Conservation (phyloP, 768 basidiomycete species). For the Mycena alexandri region DNA sequence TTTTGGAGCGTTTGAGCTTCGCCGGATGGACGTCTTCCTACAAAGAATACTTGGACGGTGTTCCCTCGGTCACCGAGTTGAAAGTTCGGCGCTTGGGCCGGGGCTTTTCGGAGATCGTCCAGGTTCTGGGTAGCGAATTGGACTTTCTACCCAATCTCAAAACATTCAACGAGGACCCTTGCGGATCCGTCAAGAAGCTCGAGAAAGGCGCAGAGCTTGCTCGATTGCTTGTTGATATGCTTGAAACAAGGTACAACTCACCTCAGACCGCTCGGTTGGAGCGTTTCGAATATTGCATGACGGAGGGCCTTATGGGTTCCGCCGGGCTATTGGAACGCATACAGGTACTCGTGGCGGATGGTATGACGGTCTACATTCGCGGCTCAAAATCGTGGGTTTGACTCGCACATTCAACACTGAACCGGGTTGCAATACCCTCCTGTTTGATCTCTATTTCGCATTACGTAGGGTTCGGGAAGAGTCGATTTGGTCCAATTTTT, state of each 20-base stretch:
- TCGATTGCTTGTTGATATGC: constrained; percentile 7
- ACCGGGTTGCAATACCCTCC: too few relatives aligned
- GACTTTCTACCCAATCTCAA: constrained; percentile 13
- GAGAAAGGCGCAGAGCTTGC: not conserved
- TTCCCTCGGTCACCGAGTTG: constrained; percentile 8
- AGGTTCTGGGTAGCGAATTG: not conserved
- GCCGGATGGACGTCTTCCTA: constrained; percentile 17
- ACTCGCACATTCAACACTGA: too few relatives aligned
- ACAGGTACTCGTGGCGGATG: constrained; percentile 10
- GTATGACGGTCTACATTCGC: not conserved
- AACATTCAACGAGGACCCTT: not conserved
- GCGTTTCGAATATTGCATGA: constrained; percentile 1
- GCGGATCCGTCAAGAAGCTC: not conserved
- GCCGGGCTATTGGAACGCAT: constrained; percentile 3
- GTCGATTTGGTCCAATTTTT: too few relatives aligned
- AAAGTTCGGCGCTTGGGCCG: constrained; percentile 1
- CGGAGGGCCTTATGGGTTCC: constrained; percentile 8
- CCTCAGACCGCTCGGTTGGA: not conserved
- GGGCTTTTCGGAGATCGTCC: constrained; percentile 1
- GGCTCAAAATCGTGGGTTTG: constrained; percentile 8
- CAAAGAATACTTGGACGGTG: not conserved
- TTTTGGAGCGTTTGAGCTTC: constrained; percentile 4
- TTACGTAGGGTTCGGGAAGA: too few relatives aligned
- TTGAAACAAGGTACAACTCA: not conserved
- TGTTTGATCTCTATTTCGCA: too few relatives aligned